phyloP scores from a whole-genome alignment of 2,329 filamentous ascomycete species.

The Fusarium aywerte region DNA sequence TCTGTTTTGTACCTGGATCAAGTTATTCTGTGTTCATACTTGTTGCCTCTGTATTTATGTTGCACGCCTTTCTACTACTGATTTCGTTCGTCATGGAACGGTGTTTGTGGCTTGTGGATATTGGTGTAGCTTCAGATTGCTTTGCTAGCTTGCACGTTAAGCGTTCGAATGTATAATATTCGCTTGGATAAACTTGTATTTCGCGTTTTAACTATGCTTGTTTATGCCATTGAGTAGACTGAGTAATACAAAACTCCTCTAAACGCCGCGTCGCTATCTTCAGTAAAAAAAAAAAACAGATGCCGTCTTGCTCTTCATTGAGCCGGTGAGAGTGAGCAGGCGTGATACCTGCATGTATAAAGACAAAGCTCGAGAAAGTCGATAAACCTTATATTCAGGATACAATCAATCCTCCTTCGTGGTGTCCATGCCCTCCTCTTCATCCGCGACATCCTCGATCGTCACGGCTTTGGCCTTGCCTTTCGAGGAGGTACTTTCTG shows the following conservation, averaged over 20 bases:
- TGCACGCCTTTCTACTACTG: constrained; percentile 5
- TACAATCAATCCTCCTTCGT: constrained; percentile 23
- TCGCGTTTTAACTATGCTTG: background rate
- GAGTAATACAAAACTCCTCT: constrained; percentile 16
- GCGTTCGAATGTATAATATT: constrained; percentile 23
- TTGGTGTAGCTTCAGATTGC: constrained; percentile 13
- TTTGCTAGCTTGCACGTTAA: constrained; percentile 17
- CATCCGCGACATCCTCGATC: constrained; percentile 48
- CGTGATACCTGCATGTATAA: background rate
- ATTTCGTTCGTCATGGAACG: constrained; percentile 23
- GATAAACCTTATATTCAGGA: background rate
- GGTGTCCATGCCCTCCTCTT: constrained; percentile 12
- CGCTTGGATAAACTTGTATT: constrained; percentile 15
- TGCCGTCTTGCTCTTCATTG: constrained; percentile 10
- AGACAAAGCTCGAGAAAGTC: background rate
- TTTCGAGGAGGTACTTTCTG: constrained; percentile 46
- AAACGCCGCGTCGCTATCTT: constrained; percentile 28
- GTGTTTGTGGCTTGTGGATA: constrained; percentile 24
- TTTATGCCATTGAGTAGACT: background rate
- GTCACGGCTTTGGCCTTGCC: constrained; percentile 60
- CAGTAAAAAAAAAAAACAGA: constrained; percentile 16
- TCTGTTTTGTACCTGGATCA: background rate
- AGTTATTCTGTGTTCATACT: background rate
- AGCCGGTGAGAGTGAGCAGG: background rate
- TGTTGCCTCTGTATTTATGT: background rate